phyloP scores from a whole-genome alignment of 2,329 filamentous ascomycete species.

The Monilinia vaccinii-corymbosi region DNA sequence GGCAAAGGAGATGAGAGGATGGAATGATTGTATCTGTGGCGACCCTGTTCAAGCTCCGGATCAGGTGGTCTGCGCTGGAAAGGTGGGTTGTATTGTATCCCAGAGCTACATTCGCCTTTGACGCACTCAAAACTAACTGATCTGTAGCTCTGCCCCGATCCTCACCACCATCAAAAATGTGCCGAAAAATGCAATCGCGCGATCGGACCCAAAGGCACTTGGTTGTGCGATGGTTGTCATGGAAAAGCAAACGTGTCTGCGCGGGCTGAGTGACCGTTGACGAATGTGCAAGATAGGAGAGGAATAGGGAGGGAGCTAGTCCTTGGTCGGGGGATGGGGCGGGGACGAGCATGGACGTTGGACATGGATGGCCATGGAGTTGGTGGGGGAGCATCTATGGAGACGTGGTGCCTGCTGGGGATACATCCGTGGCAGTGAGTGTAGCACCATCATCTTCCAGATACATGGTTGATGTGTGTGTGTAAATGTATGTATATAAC shows the following conservation, averaged over 20 bases:
- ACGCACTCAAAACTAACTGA: neutral
- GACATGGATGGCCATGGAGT: too few species aligned
- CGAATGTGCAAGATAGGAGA: neutral
- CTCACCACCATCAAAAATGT: neutral
- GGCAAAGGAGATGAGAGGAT: neutral
- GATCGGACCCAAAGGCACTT: neutral
- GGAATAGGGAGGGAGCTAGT: neutral
- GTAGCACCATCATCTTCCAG: too few species aligned
- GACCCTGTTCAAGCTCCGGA: constrained; percentile 11
- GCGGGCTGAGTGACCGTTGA: neutral
- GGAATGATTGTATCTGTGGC: constrained; percentile 18
- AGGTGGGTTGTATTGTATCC: neutral
- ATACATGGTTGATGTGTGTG: too few species aligned
- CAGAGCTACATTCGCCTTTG: neutral
- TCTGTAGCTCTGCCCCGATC: neutral
- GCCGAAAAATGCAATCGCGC: neutral
- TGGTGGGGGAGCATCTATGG: too few species aligned
- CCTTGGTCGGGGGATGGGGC: too few species aligned
- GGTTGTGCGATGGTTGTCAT: neutral
- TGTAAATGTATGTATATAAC: too few species aligned
- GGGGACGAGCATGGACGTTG: too few species aligned
- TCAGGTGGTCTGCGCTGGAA: constrained; percentile 15
- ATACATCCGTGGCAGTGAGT: too few species aligned
- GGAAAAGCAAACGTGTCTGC: neutral
- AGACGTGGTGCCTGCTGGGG: too few species aligned